phyloP scores from a whole-genome alignment of 352 stramenopile species.

The Phytophthora litchii region DNA sequence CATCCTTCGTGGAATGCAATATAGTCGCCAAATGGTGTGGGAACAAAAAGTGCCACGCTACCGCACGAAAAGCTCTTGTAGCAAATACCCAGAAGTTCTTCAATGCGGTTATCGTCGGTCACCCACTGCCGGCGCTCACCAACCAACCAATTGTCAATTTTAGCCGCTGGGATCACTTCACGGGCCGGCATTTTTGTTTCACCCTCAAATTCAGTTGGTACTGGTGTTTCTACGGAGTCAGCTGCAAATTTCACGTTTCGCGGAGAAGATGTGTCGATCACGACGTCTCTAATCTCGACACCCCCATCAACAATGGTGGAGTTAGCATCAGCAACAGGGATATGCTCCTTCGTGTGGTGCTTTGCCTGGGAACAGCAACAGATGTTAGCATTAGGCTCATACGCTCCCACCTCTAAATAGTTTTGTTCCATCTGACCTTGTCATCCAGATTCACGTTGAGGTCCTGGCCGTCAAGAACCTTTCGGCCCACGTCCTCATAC shows the following conservation, averaged over 20 bases:
- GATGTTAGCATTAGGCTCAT: slow-evolving; percentile 8
- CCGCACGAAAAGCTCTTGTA: slow-evolving; percentile 82
- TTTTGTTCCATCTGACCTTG: slow-evolving; percentile 30
- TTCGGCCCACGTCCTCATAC: slow-evolving; percentile 78
- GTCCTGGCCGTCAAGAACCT: slow-evolving; percentile 67
- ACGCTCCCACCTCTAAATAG: background rate
- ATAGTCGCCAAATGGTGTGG: slow-evolving; percentile 81
- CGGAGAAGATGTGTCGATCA: slow-evolving; percentile 44
- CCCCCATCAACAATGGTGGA: slow-evolving; percentile 30
- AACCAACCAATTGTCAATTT: slow-evolving; percentile 43
- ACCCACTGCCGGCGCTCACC: slow-evolving; percentile 53
- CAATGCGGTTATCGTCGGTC: slow-evolving; percentile 64
- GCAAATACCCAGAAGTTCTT: slow-evolving; percentile 81
- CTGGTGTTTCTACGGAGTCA: slow-evolving; percentile 1
- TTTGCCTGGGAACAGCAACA: slow-evolving; percentile 20
- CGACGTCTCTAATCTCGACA: slow-evolving; percentile 38
- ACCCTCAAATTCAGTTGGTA: slow-evolving; percentile 8
- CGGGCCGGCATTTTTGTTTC: slow-evolving; percentile 32
- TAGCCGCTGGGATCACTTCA: slow-evolving; percentile 32
- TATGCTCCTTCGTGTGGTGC: slow-evolving; percentile 24
- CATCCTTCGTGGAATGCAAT: slow-evolving; percentile 89
- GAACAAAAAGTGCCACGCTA: slow-evolving; percentile 78
- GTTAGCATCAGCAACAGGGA: slow-evolving; percentile 8
- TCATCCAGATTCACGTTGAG: slow-evolving; percentile 50
- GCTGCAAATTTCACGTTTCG: slow-evolving; percentile 10